Conservation (phyloP, 2,329 filamentous ascomycete species). For the Diaporthe batatas region DNA sequence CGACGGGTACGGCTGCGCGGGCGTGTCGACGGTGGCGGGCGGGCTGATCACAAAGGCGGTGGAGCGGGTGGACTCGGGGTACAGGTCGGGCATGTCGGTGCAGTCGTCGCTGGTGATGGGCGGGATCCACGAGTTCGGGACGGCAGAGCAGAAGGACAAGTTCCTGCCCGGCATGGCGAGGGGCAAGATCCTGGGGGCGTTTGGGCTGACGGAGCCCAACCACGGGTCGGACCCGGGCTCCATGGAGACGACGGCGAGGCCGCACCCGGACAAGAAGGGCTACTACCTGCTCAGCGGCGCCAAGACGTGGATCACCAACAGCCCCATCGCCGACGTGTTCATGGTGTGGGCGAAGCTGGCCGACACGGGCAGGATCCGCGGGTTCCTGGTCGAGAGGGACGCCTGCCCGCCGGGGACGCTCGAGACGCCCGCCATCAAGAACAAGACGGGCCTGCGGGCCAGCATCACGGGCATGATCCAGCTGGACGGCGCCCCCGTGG, state of each 20-base stretch:
- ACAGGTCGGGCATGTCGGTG: constrained; percentile 89
- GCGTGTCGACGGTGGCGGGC: constrained; percentile 83
- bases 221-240: constrained; percentile 89
- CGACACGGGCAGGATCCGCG: constrained; percentile 92
- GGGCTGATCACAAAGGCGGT: constrained; percentile 89
- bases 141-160: constrained; percentile 83
- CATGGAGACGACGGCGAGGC: constrained; percentile 84
- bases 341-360: constrained; percentile 94
- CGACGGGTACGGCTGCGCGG: constrained; percentile 85
- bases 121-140: constrained; percentile 85
- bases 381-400: constrained; percentile 89
- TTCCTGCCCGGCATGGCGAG: constrained; percentile 82
- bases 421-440: constrained; percentile 90
- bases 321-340: constrained; percentile 84
- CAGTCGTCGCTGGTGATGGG: constrained; percentile 90
- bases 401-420: constrained; percentile 89
- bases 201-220: constrained; percentile 89
- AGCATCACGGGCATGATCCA: constrained; percentile 99
- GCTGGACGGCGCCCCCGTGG: constrained; percentile 89
- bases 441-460: constrained; percentile 94
- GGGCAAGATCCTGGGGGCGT: constrained; percentile 82
- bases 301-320: constrained; percentile 95
- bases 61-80: constrained; percentile 88
- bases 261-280: constrained; percentile 82
- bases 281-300: constrained; percentile 80